A percentile compares a stretch with the other conserved stretches of the same genome.
phyloP scores from a whole-genome alignment of 495 filamentous ascomycete genomes.

The Astrothelium macrocarpum region DNA sequence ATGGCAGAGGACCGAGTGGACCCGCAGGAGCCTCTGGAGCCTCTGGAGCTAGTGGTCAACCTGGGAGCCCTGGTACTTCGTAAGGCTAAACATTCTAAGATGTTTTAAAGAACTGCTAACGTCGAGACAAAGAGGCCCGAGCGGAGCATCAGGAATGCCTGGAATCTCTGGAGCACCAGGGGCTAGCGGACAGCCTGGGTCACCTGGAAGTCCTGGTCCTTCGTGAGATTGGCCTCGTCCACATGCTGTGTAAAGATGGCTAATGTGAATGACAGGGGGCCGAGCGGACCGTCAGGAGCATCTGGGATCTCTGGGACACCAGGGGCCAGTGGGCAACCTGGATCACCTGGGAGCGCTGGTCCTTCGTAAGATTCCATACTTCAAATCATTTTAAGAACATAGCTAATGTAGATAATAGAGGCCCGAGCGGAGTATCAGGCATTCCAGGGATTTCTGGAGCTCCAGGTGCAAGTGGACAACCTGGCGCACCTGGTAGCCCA shows the following conservation, averaged over 20 bases:
- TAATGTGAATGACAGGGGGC: not conserved
- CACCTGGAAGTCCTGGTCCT: not conserved
- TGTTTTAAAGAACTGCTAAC: not conserved
- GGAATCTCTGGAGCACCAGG: constrained; percentile 1
- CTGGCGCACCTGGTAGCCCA: not conserved
- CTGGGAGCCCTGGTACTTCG: too few species aligned
- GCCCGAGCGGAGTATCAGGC: not conserved
- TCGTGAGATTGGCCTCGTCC: not conserved
- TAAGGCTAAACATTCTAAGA: too few species aligned
- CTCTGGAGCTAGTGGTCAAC: too few species aligned
- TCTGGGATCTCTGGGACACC: not conserved
- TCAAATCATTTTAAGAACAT: not conserved
- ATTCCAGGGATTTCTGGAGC: not conserved
- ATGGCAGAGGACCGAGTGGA: too few species aligned
- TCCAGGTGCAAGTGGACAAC: not conserved
- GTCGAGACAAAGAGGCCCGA: not conserved
- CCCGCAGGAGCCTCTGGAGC: too few species aligned
- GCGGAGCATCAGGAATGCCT: not conserved
- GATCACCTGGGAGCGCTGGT: not conserved
- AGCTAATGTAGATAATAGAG: not conserved
- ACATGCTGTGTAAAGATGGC: not conserved
- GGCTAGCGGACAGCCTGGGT: not conserved
- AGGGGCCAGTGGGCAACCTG: not conserved
- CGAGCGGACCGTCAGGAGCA: constrained; percentile 7
- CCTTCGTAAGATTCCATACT: not conserved